Base-by-base conservation (phyloP, 2,329 filamentous ascomycete genomes). In the Colletotrichum neosansevieriae region DNA sequence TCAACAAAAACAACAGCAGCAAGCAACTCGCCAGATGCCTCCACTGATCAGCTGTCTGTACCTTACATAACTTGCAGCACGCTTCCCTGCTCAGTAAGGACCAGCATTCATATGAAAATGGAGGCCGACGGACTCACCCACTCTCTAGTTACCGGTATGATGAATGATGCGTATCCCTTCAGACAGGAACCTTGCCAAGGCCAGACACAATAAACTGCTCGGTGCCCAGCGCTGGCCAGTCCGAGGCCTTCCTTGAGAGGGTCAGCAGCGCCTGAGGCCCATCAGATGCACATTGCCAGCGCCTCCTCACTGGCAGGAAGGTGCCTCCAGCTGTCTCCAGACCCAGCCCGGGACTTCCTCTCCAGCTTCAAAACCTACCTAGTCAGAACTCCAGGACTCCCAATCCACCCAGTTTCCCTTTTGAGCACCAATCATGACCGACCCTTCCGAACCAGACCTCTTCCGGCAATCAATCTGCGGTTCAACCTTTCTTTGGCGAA, bases 381-480 rank as follows among this genome's bases (percentile, higher is more conserved):
- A n/a, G 65, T 68, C 47, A 59, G 60, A 68, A 50, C 32, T 21
- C 61, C 56, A 60, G 40, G 54, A 50, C 61, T 59, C 19, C 61
- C 47, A 60, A 59, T 60, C 65, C 65, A 68, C 65, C 24, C 7
- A 3, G 50, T n/a, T 45, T 36, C 54, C 60, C 47, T 10, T 58
- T 50, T 40, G 38, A 64, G 47, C 42, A 50, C 65, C 65, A 68
- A 65, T 68, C 65, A 68, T 32, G 38, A 32, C 50, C 50, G 36
- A 51, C 47, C 9, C 56, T 67, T n/a, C 57, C 51, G 45, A 61
- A 40, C 67, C 63, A 67, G 63, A 57, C 63, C 49, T 62, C 63
- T 47, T 67, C 63, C 51, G 58, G 51, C 63, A 69, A 66, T 62
- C 63, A 69, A 69, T 67, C 63, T 69, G 63, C 67, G 63, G 57